phyloP scores from a whole-genome alignment of 2,329 filamentous ascomycete genomes.

The Apiospora saccharicola region DNA sequence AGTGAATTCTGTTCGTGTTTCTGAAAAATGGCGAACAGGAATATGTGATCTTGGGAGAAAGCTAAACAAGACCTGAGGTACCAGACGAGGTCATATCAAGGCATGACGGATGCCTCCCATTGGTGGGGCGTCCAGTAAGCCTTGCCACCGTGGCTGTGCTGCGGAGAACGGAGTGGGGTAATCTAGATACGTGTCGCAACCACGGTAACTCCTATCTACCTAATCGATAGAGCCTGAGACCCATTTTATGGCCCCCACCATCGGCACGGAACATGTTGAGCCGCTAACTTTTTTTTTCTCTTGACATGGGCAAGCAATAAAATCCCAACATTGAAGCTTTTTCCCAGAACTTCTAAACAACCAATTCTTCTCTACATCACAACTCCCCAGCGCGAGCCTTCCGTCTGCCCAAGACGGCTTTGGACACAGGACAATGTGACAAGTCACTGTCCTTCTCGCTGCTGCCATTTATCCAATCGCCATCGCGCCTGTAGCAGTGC shows the following conservation, averaged over 20 bases:
- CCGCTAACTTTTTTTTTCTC: constrained; percentile 14
- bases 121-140: neutral
- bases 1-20: constrained; percentile 41
- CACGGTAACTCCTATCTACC: neutral
- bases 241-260: neutral
- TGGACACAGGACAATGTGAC: neutral
- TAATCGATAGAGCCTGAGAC: neutral
- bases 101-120: constrained; percentile 18
- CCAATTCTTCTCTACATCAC: neutral
- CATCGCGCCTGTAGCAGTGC: constrained; percentile 24
- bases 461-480: constrained; percentile 20
- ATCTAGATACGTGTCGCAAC: neutral
- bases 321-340: constrained; percentile 19
- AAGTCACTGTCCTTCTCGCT: constrained; percentile 11
- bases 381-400: neutral
- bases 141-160: constrained; percentile 13
- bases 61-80: neutral
- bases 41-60: neutral
- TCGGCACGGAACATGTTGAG: constrained; percentile 16
- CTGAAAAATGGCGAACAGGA: neutral
- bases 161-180: neutral
- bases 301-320: constrained; percentile 3
- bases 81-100: constrained; percentile 4
- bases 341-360: neutral
- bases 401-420: neutral